Evolutionary conservation across 352 stramenopile species (phyloP).

Genomic region (Nothophytophthora sp.): DNA sequence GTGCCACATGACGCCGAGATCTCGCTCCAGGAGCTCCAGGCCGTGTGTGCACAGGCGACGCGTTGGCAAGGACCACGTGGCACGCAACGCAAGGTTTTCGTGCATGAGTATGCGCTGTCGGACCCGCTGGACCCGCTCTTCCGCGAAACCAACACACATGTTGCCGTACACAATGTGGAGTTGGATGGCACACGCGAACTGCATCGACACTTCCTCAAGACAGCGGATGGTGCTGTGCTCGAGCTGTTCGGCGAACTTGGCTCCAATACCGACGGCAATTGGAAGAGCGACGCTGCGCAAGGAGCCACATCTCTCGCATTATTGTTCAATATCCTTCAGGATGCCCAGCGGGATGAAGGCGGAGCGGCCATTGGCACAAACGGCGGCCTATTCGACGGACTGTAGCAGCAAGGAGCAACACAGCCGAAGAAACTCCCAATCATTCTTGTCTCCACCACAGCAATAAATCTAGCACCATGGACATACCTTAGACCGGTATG

Average conservation of each 20-base stretch:
- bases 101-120: slow-evolving; percentile 77
- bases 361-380: slow-evolving; percentile 2
- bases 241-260: slow-evolving; percentile 82
- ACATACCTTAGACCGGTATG: too few species aligned
- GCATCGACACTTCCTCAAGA: slow-evolving; percentile 89
- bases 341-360: slow-evolving; percentile 32
- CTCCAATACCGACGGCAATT: slow-evolving; percentile 33
- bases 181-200: slow-evolving; percentile 57
- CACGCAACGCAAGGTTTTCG: slow-evolving; percentile 71
- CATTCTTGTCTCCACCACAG: too few species aligned
- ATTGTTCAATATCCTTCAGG: slow-evolving; percentile 57
- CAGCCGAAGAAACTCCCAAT: too few species aligned
- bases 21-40: slow-evolving; percentile 64
- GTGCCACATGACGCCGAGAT: slow-evolving; percentile 90
- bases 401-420: slow-evolving; percentile 21
- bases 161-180: slow-evolving; percentile 83
- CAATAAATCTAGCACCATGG: too few species aligned
- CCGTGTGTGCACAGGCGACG: slow-evolving; percentile 60
- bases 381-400: slow-evolving; percentile 15
- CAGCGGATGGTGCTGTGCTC: slow-evolving; percentile 79
- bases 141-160: slow-evolving; percentile 69
- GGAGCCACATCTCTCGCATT: slow-evolving; percentile 38
- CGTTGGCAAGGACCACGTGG: slow-evolving; percentile 66
- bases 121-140: slow-evolving; percentile 71
- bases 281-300: slow-evolving; percentile 35